phyloP scores from a whole-genome alignment of 2,329 filamentous ascomycete species.

The Aspergillus ustus region DNA sequence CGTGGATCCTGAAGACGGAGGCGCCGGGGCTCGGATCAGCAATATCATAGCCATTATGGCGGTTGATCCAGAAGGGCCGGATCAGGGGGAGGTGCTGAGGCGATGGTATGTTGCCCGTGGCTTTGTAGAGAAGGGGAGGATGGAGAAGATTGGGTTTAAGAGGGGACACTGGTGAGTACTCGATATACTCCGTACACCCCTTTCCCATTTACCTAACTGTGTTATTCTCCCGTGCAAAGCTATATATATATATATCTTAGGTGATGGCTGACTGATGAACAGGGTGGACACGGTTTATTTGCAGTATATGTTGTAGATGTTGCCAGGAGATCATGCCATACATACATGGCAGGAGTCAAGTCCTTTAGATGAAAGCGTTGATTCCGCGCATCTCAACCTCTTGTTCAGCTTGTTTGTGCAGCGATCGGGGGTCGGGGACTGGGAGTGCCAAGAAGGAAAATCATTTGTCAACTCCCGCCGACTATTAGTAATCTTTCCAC shows the following conservation, averaged over 20 bases:
- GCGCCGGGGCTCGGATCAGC: constrained; percentile 23
- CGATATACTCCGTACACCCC: too few relatives aligned
- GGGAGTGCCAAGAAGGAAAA: background rate
- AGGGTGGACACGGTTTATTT: constrained; percentile 8
- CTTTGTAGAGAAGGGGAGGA: constrained; percentile 44
- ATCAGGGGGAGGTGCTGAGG: constrained; percentile 38
- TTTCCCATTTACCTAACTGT: too few relatives aligned
- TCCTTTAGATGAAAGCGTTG: background rate
- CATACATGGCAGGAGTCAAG: background rate
- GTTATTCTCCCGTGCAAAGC: too few relatives aligned
- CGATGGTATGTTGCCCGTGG: constrained; percentile 46
- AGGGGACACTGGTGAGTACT: constrained; percentile 40
- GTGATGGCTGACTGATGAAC: background rate
- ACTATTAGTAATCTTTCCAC: background rate
- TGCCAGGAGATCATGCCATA: background rate
- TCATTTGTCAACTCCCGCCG: background rate
- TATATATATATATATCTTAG: background rate
- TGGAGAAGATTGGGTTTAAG: constrained; percentile 46
- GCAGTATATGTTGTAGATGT: constrained; percentile 4
- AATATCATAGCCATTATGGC: constrained; percentile 46
- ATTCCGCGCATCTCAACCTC: background rate
- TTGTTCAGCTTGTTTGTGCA: background rate
- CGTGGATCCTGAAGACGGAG: constrained; percentile 8
- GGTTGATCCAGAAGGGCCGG: constrained; percentile 39
- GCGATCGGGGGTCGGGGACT: background rate